Base-by-base conservation (phyloP, 495 filamentous ascomycete species). In the Aspergillus diversus region DNA sequence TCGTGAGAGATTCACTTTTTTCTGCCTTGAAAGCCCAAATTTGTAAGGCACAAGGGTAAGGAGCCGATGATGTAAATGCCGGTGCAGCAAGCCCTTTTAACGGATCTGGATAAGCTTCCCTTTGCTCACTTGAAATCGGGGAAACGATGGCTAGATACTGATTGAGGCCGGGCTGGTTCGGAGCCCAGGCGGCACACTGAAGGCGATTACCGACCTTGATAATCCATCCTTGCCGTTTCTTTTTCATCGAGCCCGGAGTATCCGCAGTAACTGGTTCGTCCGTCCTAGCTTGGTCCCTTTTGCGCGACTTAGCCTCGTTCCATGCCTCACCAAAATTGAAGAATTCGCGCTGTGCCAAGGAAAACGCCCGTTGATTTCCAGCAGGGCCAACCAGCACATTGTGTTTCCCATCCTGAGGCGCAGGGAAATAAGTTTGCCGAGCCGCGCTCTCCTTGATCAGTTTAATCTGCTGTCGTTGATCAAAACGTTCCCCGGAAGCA, bases 131-230 rank as follows among this genome's bases (percentile, higher is more conserved):
- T 16, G 74, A 69, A 34, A 79, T 73, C 15, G 78, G 73, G 17
- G 81, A 72, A 37, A 76, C 73, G 21, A 86, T 69, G 34, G 84
- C 82, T 32, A 89, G 72, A 71, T 87, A 88, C 68, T 89, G 86
- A 11, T 69, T 75, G 49, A 69, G 58, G 12, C 78, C 80, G 13
- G 76, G 51, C 50, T 84, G 80, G 55, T 87, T 84, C 15, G 86
- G 83, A 21, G 77, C 80, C 87, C 87, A 90, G 17, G 84, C 80
- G 59, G 83, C 62, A 63, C 80, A 81, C 61, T 82, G 77, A 5
- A 86, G 69, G 35, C 75, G 81, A 1, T 72, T 70, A 5, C 84
- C 86, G 16, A 87, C 61, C 67, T 86, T 84, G 33, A 89, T 57
- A 32, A 88, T 70, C 84, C 86, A 90, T 0, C 86, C 87, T 50